Percentiles rank a stretch among this genome's conserved stretches.
These are phyloP conservation scores for Epichloe baconii DNA, from an alignment of 2,329 filamentous ascomycete genomes.

Conservation along the genomic window DNA sequence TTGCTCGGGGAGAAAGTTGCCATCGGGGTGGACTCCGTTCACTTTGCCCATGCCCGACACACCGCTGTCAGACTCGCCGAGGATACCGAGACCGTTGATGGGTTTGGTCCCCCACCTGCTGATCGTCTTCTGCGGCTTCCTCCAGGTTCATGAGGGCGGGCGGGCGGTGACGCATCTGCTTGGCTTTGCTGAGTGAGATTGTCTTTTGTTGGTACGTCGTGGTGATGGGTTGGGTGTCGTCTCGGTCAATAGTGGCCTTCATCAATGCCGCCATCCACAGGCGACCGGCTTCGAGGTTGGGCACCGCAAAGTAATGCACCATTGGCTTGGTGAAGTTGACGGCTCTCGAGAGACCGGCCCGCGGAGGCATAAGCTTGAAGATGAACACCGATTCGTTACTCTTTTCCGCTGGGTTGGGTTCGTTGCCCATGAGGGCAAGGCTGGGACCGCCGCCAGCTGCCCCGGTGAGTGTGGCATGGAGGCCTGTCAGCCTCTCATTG, in stretches of 20 bases:
- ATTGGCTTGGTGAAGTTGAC: slow-evolving; percentile 97
- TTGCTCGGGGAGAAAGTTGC: slow-evolving; percentile 5
- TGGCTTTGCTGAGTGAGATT: slow-evolving; percentile 80
- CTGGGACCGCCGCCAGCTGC: slow-evolving; percentile 52
- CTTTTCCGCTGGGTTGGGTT: slow-evolving; percentile 26
- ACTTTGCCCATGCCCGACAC: slow-evolving; percentile 30
- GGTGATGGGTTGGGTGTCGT: slow-evolving; percentile 64
- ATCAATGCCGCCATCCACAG: slow-evolving; percentile 98
- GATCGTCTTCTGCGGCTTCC: slow-evolving; percentile 20
- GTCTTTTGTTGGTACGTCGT: slow-evolving; percentile 96
- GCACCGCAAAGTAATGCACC: slow-evolving; percentile 94
- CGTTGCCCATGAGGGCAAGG: slow-evolving; percentile 35
- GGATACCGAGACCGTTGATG: slow-evolving; percentile 29
- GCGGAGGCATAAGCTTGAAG: slow-evolving; percentile 92
- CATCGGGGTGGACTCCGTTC: slow-evolving; percentile 20
- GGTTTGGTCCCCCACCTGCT: slow-evolving; percentile 11
- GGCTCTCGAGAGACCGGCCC: slow-evolving; percentile 72
- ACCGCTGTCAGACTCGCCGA: slow-evolving; percentile 29
- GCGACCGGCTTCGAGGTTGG: slow-evolving; percentile 74
- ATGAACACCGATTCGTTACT: slow-evolving; percentile 72
- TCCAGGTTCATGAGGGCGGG: slow-evolving; percentile 72
- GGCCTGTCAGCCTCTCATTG: slow-evolving; percentile 75
- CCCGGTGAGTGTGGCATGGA: slow-evolving; percentile 85
- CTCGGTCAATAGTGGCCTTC: slow-evolving; percentile 96
- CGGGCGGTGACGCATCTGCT: slow-evolving; percentile 75